phyloP scores from a whole-genome alignment of 179 eudicot genomes.

The Monotropa hypopitys region DNA sequence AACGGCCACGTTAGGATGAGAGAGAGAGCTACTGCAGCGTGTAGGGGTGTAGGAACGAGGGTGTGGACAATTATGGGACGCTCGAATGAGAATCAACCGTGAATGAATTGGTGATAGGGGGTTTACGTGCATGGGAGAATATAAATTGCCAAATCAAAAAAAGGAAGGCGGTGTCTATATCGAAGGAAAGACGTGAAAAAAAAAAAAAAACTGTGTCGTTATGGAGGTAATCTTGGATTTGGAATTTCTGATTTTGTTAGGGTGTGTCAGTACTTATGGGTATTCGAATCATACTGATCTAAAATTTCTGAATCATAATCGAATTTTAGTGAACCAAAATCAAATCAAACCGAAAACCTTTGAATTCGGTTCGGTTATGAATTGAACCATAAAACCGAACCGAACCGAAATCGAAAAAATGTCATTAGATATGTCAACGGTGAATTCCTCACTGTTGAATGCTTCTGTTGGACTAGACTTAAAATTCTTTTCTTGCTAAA shows the following conservation, averaged over 20 bases:
- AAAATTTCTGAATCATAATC: no score
- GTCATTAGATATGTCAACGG: no score
- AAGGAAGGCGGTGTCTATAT: not conserved
- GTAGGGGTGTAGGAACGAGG: not conserved
- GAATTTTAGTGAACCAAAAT: no score
- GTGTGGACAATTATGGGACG: not conserved
- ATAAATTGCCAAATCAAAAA: not conserved
- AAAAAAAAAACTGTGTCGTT: not conserved
- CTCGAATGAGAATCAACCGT: constrained; percentile 1
- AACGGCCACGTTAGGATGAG: not conserved
- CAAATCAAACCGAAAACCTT: no score
- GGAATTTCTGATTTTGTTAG: not conserved
- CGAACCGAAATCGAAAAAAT: no score
- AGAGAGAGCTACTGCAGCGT: constrained; percentile 6
- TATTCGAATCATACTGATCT: no score
- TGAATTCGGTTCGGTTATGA: no score
- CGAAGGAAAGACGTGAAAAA: not conserved
- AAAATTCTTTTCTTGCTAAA: no score
- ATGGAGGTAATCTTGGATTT: not conserved
- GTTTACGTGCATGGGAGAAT: constrained; percentile 10
- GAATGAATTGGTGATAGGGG: constrained; percentile 7
- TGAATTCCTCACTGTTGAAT: no score
- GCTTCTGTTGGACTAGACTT: no score
- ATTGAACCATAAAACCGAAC: no score
- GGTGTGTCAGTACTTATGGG: no score